Conservation (phyloP, 2,329 filamentous ascomycete genomes). For the Aspergillus tamarii region DNA sequence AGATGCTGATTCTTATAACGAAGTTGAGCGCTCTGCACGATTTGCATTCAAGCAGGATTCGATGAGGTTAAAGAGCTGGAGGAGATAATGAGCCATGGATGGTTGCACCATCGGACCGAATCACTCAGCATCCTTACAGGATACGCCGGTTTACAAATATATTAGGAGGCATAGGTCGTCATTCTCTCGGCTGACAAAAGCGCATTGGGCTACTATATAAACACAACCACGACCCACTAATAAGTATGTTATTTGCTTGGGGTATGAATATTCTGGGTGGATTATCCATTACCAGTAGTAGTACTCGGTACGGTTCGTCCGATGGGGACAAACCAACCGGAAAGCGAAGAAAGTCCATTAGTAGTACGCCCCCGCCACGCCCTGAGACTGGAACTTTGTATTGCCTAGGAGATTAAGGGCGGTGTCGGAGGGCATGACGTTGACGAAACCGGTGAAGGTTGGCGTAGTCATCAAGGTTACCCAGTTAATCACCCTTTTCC, state of each 20-base stretch:
- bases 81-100: background rate
- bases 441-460: background rate
- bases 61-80: conserved; percentile 42
- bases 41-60: conserved; percentile 43
- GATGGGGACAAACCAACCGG: conserved; percentile 10
- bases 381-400: background rate
- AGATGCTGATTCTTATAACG: conserved; percentile 33
- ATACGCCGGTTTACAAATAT: background rate
- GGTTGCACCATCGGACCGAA: background rate
- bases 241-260: background rate
- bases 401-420: conserved; percentile 2
- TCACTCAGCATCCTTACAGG: background rate
- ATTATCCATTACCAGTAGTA: background rate
- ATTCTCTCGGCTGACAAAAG: background rate
- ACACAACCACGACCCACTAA: background rate
- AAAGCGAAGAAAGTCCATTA: conserved; percentile 13
- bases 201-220: background rate
- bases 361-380: background rate
- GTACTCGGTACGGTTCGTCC: background rate
- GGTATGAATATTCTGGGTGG: background rate
- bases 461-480: background rate
- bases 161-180: background rate
- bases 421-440: conserved; percentile 15
- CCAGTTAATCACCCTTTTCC: background rate
- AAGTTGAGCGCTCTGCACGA: conserved; percentile 31